A percentile compares a stretch with the other conserved stretches of the same genome.
phyloP scores from a whole-genome alignment of 495 filamentous ascomycete species.

The Aspergillus campestris region DNA sequence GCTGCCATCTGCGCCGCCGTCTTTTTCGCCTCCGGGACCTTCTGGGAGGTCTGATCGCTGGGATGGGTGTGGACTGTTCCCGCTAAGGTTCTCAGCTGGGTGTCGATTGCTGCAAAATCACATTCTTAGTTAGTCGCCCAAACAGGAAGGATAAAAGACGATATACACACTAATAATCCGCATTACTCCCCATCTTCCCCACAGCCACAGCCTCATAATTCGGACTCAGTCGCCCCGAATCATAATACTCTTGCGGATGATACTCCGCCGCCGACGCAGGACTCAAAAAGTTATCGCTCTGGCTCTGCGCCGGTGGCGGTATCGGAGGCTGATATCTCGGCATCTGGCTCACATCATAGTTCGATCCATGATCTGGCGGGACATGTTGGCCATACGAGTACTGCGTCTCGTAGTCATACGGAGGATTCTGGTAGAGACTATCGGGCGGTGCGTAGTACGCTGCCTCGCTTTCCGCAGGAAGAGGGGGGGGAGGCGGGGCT shows the following conservation, averaged over 20 bases:
- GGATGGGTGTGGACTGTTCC: not conserved
- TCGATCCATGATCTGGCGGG: conserved; percentile 2
- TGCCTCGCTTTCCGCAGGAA: not conserved
- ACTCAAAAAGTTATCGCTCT: conserved; percentile 1
- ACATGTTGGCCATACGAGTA: conserved; percentile 3
- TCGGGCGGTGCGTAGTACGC: conserved; percentile 8
- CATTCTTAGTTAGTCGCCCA: no score
- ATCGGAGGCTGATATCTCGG: conserved; percentile 2
- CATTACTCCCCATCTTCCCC: conserved; percentile 11
- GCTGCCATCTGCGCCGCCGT: not conserved
- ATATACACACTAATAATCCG: conserved; percentile 15
- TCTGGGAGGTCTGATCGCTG: not conserved
- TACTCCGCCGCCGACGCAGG: not conserved
- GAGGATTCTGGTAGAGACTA: conserved; percentile 8
- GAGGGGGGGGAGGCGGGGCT: not conserved
- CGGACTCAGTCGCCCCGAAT: conserved; percentile 4
- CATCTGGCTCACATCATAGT: conserved; percentile 5
- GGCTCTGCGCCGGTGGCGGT: not conserved
- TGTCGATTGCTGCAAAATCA: not conserved
- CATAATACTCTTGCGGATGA: not conserved
- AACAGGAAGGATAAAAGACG: not conserved
- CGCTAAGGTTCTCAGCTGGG: not conserved
- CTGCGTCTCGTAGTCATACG: conserved; percentile 10
- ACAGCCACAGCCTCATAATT: conserved; percentile 3
- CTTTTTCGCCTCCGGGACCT: conserved; percentile 9